Evolutionary conservation across 768 basidiomycete species (phyloP), one percentile per base, ranked within the genome.

Genomic region (Tulasnella sp.): DNA sequence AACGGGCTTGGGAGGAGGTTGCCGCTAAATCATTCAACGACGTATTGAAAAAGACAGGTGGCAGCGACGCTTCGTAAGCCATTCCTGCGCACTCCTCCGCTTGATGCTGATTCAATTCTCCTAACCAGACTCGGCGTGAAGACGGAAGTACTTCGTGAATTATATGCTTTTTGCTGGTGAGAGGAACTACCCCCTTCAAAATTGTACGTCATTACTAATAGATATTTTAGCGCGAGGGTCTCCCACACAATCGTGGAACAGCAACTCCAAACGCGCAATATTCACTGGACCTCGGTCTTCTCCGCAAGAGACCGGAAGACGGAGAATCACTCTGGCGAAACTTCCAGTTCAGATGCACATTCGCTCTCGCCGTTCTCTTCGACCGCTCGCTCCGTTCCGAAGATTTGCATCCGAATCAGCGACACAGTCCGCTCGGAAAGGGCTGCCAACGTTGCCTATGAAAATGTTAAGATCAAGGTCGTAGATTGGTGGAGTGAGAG

Each of bases 401-500:
- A 90, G 1, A 86, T 97, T 3, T 93, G 92, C 79, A 94, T 97
- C 15, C 89, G 92, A 81, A 93, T 95, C 0, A 87, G 89, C 23
- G 90, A 95, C 81, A 92, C 96, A 95, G 29, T 91, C 91, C 0
- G 93, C 35, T 57, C 78, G 1, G 40, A 55, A 23, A 20, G 32
- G 16, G 69, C 29, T 32, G 23, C 79, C 6, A 51, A 79, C 29
- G 39, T 48, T 37, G 78, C 79, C n/a, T 67, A 35, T 67, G 79
- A 69, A 10, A 79, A 79, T 57, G 69, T 79, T 7, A 79, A 79
- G 79, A 79, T 79, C 32, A 67, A 55, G 29, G 78, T 79, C n/a
- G 86, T 94, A 20, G 91, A 94, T 80, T 96, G 95, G 95, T 96
- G 95, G 95, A 92, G 91, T 4, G 90, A 92, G 71, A 90, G 90